Base-by-base conservation (phyloP, 192 early-diverging fungal species). In the Jimgerdemannia flammicorona region DNA sequence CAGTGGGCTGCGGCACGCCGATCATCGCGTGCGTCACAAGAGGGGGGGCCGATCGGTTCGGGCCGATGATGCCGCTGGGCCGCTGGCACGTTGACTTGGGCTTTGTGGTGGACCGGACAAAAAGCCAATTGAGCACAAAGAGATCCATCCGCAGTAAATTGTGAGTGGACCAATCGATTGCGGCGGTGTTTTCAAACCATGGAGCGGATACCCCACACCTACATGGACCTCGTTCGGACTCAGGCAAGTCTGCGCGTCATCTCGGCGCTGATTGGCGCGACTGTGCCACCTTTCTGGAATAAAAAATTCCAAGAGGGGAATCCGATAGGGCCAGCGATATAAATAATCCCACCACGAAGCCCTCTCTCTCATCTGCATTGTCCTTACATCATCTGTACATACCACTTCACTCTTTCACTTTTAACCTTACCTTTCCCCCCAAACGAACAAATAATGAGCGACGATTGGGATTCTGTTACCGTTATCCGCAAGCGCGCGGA, bases 401-500 rank as follows among this genome's bases (percentile, higher is more conserved):
- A 10, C 0, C 20, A 11, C 43, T 10, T 42, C 10, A 72, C 20
- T 49, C 59, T 70, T 29, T 43, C 18, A 67, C 44, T 67, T 29
- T 43, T 44, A 67, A 39, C 68, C 18, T 67, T 40, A 64, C 72
- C 43, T 9, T 4, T 72, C 40, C 29, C 29, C 0, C 49, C 72
- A 40, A 63, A 29, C 19, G 18, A 29, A 69, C 29, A 0, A 18
- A 70, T 72, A 64, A 84, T 84, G 77, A 68, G 71, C 39, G 83
- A 82, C 17, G 91, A 87, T 64, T 95, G 93, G 93, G 93, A 94
- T 80, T 78, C 83, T 72, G 80, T 85, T 70, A 93, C 92, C 79
- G 87, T 95, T 73, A 87, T 96, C 80, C 92, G 94, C 77, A 96
- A 96, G 89, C 86, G 90, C 59, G 77, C 86, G 71, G 84, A 83